phyloP scores from a whole-genome alignment of 768 basidiomycete genomes.

The Amanita pseudoporphyria region DNA sequence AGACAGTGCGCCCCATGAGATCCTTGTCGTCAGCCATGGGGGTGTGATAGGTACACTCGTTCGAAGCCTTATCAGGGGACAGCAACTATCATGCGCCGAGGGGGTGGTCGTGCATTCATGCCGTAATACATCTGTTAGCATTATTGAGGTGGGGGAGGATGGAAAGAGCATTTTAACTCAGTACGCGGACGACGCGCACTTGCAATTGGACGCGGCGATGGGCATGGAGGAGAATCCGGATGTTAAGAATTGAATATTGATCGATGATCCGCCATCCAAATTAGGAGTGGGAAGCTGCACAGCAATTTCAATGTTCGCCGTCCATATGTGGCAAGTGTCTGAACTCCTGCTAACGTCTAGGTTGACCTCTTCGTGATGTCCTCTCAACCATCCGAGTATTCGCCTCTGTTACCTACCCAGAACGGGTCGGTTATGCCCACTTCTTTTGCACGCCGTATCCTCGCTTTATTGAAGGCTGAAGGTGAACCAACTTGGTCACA shows the following conservation, averaged over 20 bases:
- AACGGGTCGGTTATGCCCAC: conserved; percentile 16
- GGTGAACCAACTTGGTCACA: conserved; percentile 51
- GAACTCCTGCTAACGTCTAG: too few relatives aligned
- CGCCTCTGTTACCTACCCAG: conserved; percentile 39
- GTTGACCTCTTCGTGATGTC: conserved; percentile 19
- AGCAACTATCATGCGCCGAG: conserved; percentile 25
- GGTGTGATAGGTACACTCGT: conserved; percentile 51
- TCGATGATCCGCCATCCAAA: neutral
- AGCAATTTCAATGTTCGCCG: neutral
- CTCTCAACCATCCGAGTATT: conserved; percentile 28
- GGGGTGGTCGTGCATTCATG: conserved; percentile 28
- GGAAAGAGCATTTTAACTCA: conserved; percentile 33
- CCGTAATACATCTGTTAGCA: conserved; percentile 47
- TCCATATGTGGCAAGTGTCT: neutral
- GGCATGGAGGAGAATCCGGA: conserved; percentile 40
- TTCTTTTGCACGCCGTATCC: conserved; percentile 23
- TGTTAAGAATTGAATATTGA: conserved; percentile 23
- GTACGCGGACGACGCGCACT: conserved; percentile 49
- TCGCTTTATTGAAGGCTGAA: conserved; percentile 40
- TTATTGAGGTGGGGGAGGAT: conserved; percentile 40
- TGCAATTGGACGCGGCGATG: conserved; percentile 18
- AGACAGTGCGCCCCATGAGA: conserved; percentile 21
- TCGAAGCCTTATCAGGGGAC: conserved; percentile 32
- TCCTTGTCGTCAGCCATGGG: conserved; percentile 62
- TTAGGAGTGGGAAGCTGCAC: neutral